Base-by-base conservation (phyloP, 2,329 filamentous ascomycete genomes). In the Exophiala mesophila region DNA sequence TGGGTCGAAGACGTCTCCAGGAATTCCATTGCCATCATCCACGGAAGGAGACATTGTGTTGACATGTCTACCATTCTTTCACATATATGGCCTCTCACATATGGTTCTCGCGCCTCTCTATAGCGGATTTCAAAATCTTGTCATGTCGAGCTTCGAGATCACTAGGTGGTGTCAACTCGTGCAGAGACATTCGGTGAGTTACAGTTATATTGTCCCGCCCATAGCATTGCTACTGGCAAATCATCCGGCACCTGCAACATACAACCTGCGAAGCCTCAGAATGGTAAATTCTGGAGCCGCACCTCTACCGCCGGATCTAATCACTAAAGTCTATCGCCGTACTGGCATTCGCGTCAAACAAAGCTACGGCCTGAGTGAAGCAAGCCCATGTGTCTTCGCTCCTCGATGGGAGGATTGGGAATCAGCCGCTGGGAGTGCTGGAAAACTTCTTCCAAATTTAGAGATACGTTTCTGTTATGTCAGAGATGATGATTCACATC, bases 351-450 rank as follows among this genome's bases (percentile, higher is more conserved):
- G 24, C 10, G 72, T 89, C 32, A 70, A 78, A 28, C 83, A 88
- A 64, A 84, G 78, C 31, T 90, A 88, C 55, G 85, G 82, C 18
- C 69, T 92, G 57, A 92, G 86, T 1, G 87, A 94, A 59, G 86
- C 83, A 0, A 29, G 21, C 7, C 36, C 36, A 4, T 5, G n/a
- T n/a, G n/a, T n/a, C n/a, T n/a, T n/a, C n/a, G n/a, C n/a, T n/a
- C n/a, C n/a, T n/a, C n/a, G n/a, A n/a, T 39, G 36, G 36, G 13
- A 28, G 3, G 36, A 39, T 18, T 39, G 36, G 36, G 16, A 16
- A 3, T 9, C 4, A 10, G 19, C 20, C 3, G n/a, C 18, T 9
- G 36, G 36, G 4, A 28, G 9, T 10, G 13, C 8, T 4, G 36
- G 36, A 8, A 4, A 6, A 15, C 4, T 39, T 4, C 4, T 39